Conservation (phyloP, 768 basidiomycete genomes). For the Leccinellum albellum region DNA sequence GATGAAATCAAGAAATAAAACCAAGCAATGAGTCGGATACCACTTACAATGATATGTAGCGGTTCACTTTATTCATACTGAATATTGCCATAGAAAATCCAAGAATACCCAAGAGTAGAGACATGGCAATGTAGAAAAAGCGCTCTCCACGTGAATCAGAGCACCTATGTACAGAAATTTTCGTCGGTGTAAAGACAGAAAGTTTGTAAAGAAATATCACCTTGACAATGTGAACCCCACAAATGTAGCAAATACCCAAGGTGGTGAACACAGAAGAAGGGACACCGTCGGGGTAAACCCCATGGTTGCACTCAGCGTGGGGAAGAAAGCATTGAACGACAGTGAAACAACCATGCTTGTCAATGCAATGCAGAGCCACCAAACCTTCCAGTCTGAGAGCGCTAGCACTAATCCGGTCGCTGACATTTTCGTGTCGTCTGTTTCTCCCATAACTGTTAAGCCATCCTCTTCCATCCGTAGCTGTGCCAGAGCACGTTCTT, state of each 20-base stretch:
- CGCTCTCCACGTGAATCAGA: constrained; percentile 72
- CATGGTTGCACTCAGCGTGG: constrained; percentile 70
- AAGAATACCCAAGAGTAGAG: constrained; percentile 56
- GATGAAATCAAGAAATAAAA: not conserved
- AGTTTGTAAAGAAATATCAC: constrained; percentile 28
- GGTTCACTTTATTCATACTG: constrained; percentile 57
- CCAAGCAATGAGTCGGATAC: not conserved
- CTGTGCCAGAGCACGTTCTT: constrained; percentile 55
- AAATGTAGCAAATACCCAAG: constrained; percentile 62
- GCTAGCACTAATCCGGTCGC: constrained; percentile 54
- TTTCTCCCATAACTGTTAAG: constrained; percentile 46
- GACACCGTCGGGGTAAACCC: constrained; percentile 63
- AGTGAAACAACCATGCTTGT: constrained; percentile 55
- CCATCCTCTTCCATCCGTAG: constrained; percentile 66
- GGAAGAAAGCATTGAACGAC: constrained; percentile 80
- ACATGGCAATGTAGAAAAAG: constrained; percentile 57
- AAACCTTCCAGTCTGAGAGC: constrained; percentile 76
- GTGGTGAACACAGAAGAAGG: constrained; percentile 66
- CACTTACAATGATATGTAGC: constrained; percentile 63
- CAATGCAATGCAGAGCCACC: constrained; percentile 69
- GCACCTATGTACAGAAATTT: constrained; percentile 39
- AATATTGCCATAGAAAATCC: constrained; percentile 65
- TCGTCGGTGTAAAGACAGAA: not conserved
- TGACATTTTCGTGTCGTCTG: constrained; percentile 30
- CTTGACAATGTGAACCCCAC: constrained; percentile 51